These are phyloP conservation scores for Thalassiosira mediterranea DNA, from an alignment of 352 stramenopile genomes.

Conservation along the genomic window DNA sequence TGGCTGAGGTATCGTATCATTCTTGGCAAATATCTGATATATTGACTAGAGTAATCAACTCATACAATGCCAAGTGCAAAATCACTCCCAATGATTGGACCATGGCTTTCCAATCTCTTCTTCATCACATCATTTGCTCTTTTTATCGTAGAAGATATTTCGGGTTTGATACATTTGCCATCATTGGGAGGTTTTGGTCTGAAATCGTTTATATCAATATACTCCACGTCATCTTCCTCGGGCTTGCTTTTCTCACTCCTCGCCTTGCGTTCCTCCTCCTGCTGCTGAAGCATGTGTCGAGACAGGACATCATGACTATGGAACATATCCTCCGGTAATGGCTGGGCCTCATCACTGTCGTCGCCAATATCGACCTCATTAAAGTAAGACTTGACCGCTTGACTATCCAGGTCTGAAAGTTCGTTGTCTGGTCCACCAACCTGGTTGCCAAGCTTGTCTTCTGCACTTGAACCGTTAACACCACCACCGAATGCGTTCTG, in stretches of 20 bases:
- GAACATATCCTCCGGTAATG: constrained; percentile 49
- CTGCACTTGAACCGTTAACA: background rate
- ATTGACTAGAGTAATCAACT: too few species aligned
- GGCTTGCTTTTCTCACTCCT: background rate
- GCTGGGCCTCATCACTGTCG: constrained; percentile 5
- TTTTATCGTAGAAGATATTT: background rate
- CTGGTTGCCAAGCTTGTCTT: background rate
- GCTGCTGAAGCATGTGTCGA: constrained; percentile 37
- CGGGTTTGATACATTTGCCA: background rate
- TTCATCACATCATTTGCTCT: constrained; percentile 2
- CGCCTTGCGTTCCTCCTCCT: constrained; percentile 31
- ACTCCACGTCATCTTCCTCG: constrained; percentile 35
- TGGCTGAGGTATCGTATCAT: too few species aligned
- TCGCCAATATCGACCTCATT: constrained; percentile 11
- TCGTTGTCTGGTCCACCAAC: background rate
- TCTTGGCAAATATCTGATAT: too few species aligned
- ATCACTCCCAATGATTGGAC: too few species aligned
- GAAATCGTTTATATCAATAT: constrained; percentile 36
- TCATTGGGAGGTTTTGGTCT: background rate
- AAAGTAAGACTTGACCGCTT: background rate
- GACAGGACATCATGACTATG: constrained; percentile 42
- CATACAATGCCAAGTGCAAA: too few species aligned
- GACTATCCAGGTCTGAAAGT: too few species aligned
- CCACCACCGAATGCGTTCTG: constrained; percentile 28
- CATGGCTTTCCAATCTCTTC: background rate